phyloP scores from a whole-genome alignment of 2,329 filamentous ascomycete species.

The Ascochyta pisi region DNA sequence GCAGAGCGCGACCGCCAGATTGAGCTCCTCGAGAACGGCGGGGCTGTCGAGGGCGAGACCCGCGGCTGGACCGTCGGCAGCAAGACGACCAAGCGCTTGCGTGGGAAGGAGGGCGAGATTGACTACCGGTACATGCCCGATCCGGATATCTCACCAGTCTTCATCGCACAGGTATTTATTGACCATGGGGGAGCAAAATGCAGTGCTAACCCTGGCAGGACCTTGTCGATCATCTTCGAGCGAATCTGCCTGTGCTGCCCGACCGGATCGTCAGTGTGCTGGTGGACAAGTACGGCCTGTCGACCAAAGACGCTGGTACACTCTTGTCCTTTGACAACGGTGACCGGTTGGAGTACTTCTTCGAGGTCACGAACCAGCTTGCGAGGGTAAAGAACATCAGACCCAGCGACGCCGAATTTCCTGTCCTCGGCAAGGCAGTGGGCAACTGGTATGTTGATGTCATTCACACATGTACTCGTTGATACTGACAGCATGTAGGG shows the following conservation, averaged over 20 bases:
- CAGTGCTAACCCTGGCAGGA: slow-evolving; percentile 50
- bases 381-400: slow-evolving; percentile 10
- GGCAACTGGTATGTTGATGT: slow-evolving; percentile 62
- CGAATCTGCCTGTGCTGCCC: slow-evolving; percentile 72
- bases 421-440: slow-evolving; percentile 53
- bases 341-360: slow-evolving; percentile 81
- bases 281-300: slow-evolving; percentile 69
- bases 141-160: slow-evolving; percentile 81
- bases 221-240: slow-evolving; percentile 68
- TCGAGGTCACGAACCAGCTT: slow-evolving; percentile 62
- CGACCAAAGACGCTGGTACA: slow-evolving; percentile 81
- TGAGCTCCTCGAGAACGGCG: slow-evolving; percentile 75
- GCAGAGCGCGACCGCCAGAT: slow-evolving; percentile 93
- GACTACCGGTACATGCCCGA: slow-evolving; percentile 99
- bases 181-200: neutral
- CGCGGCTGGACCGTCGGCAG: slow-evolving; percentile 89
- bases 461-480: neutral
- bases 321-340: slow-evolving; percentile 80
- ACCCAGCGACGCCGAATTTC: slow-evolving; percentile 33
- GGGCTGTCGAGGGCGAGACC: slow-evolving; percentile 81
- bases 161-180: slow-evolving; percentile 65
- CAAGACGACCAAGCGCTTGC: slow-evolving; percentile 78
- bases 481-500: slow-evolving; percentile 40
- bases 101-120: slow-evolving; percentile 95
- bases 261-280: slow-evolving; percentile 73